A percentile compares a stretch with the other conserved stretches of the same genome.
Conservation (phyloP, 1,284 basidiomycete genomes). For the Crepidotus sp. region DNA sequence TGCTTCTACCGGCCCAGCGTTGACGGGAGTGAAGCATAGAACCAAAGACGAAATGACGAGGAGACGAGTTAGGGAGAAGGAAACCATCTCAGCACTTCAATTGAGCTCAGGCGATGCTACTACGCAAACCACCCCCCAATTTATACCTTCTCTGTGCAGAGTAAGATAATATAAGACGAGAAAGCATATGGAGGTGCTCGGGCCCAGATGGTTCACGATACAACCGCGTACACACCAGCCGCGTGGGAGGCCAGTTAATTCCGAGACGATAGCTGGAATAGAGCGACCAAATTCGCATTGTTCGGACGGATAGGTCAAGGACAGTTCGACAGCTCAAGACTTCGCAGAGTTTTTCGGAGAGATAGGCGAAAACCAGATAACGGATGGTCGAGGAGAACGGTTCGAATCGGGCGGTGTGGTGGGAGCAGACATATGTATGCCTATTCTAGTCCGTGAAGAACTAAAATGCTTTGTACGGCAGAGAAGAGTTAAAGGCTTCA, state of each 20-base stretch:
- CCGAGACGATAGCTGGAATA: neutral
- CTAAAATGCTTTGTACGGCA: too few relatives aligned
- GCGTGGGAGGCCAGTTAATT: neutral
- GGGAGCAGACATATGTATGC: neutral
- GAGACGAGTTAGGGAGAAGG: slow-evolving; percentile 7
- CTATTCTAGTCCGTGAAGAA: neutral
- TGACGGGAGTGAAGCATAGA: slow-evolving; percentile 15
- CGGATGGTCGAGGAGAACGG: neutral
- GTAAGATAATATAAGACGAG: neutral
- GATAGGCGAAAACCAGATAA: neutral
- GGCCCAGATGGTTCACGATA: neutral
- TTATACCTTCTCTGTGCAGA: slow-evolving; percentile 2
- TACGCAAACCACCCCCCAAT: neutral
- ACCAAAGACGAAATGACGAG: slow-evolving; percentile 17
- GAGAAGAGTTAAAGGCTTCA: neutral
- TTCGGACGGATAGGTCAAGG: neutral
- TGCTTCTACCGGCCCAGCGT: slow-evolving; percentile 19
- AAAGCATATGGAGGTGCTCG: neutral
- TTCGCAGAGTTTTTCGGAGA: neutral
- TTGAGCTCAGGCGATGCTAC: neutral
- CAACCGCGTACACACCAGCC: neutral
- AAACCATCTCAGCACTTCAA: slow-evolving; percentile 3
- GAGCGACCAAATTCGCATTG: neutral
- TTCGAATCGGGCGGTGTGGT: neutral
- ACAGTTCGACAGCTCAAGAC: neutral